Base-by-base conservation (phyloP, 768 basidiomycete genomes). In the Hygrophorus russula region DNA sequence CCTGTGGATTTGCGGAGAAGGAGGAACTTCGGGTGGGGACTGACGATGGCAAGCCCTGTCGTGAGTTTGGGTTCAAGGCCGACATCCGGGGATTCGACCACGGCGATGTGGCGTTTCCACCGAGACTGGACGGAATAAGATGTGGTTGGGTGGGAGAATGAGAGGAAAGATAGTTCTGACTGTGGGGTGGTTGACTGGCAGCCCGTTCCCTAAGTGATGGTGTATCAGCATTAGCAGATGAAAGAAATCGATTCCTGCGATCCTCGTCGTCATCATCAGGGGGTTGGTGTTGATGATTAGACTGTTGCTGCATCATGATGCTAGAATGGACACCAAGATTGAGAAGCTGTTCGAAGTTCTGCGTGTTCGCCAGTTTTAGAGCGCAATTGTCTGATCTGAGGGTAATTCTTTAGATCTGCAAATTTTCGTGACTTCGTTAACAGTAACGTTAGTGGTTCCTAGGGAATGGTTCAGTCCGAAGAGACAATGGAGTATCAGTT, bases 11-110 rank as follows among this genome's bases (percentile, higher is more conserved):
- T 9, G 71, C 55, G 18, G 80, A 80, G 58, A 81, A 83, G 35
- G 82, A 85, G 31, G 80, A 75, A 51, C 73, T 79, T 42, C 81
- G 70, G 49, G 77, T 74, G 46, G 80, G 77, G 51, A 79, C 64
- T 7, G 40, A 42, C 45, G 73, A 70, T n/a, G 70, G 67, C 15
- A 64, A 53, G 10, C 59, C 46, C 13, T 32, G 14, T 41, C 39
- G 39, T 32, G 24, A 47, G 46, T 59, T 42, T 19, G 70, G 67
- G 51, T 59, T 63, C 11, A 70, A 61, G 54, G 67, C 72, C 9
- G 35, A 11, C 52, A 73, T 34, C 36, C 73, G 71, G 35, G 68
- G 65, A 33, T 51, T 57, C 2, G 66, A 46, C 76, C 74, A 78
- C 2, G 66, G 63, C 12, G 43, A 45, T 30, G 59, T 56, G 10